phyloP scores from a whole-genome alignment of 2,329 filamentous ascomycete species.

The Ophiocordyceps camponoti-leonardi region DNA sequence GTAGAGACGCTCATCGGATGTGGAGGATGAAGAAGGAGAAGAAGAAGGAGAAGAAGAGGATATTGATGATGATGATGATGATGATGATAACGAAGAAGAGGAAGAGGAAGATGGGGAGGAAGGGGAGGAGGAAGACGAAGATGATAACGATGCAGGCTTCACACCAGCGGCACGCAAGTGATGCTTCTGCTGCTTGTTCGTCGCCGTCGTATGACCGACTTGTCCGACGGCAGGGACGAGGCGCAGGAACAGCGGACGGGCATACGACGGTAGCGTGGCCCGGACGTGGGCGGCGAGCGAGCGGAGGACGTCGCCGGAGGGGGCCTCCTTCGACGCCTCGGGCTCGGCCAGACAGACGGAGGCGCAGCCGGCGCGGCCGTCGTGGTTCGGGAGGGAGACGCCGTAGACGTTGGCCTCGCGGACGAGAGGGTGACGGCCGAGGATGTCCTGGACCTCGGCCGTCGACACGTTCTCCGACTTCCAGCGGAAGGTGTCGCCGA shows the following conservation, averaged over 20 bases:
- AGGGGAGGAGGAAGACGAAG: neutral
- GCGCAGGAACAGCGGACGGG: constrained; percentile 62
- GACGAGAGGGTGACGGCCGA: constrained; percentile 50
- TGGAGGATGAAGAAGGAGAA: too few relatives aligned
- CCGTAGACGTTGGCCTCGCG: constrained; percentile 78
- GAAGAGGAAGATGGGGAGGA: neutral
- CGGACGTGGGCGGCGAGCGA: constrained; percentile 43
- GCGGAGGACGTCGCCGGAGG: constrained; percentile 27
- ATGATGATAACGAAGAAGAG: neutral
- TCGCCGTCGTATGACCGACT: constrained; percentile 53
- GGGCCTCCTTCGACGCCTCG: constrained; percentile 1
- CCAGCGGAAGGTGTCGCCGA: constrained; percentile 66
- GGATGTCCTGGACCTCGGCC: constrained; percentile 59
- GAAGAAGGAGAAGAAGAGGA: too few relatives aligned
- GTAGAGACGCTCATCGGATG: constrained; percentile 19
- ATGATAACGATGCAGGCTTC: constrained; percentile 27
- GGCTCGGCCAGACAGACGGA: constrained; percentile 37
- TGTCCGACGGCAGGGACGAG: constrained; percentile 38
- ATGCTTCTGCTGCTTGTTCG: constrained; percentile 80
- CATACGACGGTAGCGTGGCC: constrained; percentile 50
- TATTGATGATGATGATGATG: constrained; percentile 18
- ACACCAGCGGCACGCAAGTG: constrained; percentile 56
- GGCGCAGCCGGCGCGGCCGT: constrained; percentile 70
- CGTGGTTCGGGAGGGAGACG: constrained; percentile 61
- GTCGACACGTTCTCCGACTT: constrained; percentile 75